Conservation (phyloP, 345 rosid genomes). For the Brassica cretica region DNA sequence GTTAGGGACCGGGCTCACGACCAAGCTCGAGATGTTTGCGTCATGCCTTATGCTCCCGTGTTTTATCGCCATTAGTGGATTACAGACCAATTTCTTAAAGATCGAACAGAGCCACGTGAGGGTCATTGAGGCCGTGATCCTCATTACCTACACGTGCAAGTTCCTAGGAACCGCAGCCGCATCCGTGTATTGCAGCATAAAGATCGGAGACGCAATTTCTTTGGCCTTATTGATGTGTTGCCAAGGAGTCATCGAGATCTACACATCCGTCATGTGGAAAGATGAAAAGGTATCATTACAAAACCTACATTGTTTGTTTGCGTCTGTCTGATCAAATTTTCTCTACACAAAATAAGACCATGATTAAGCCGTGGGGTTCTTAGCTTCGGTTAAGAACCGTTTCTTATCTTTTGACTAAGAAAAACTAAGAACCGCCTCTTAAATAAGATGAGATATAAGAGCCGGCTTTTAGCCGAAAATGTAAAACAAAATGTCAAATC, state of each 20-base stretch:
- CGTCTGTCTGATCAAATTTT: background rate
- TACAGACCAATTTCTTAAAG: slow-evolving; percentile 38
- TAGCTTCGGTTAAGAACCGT: too few relatives aligned
- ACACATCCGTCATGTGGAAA: slow-evolving; percentile 38
- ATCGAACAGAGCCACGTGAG: background rate
- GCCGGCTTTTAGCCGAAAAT: too few relatives aligned
- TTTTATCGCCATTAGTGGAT: slow-evolving; percentile 42
- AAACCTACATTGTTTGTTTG: background rate
- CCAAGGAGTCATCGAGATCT: slow-evolving; percentile 43
- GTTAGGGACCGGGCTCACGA: slow-evolving; percentile 33
- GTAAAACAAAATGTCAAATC: too few relatives aligned
- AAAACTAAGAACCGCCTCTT: too few relatives aligned
- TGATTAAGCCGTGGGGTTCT: too few relatives aligned
- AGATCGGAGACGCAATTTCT: slow-evolving; percentile 27
- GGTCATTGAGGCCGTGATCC: slow-evolving; percentile 28
- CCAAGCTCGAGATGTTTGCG: slow-evolving; percentile 39
- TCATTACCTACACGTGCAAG: slow-evolving; percentile 29
- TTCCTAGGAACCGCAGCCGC: slow-evolving; percentile 36
- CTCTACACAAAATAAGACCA: background rate
- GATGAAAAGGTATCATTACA: slow-evolving; percentile 34
- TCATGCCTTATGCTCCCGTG: slow-evolving; percentile 34
- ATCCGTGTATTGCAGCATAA: slow-evolving; percentile 32
- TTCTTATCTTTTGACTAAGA: too few relatives aligned
- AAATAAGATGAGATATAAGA: too few relatives aligned
- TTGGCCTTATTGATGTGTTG: slow-evolving; percentile 43